Evolutionary conservation across 140 eudicot genomes (phyloP).

Genomic region (Senecio squalidus): DNA sequence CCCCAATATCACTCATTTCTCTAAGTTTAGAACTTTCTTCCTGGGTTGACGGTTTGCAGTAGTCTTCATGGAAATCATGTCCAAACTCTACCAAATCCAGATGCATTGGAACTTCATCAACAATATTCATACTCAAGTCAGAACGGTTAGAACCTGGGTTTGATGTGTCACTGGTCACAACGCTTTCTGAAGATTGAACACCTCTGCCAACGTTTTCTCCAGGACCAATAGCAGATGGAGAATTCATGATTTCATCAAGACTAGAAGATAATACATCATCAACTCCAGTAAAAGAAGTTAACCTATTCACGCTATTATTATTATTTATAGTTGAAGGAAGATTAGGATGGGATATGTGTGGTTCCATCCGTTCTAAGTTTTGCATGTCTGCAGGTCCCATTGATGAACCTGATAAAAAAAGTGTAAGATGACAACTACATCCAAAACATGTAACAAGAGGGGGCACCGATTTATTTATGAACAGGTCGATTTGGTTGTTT

Average conservation of each 20-base stretch:
- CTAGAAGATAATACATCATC: constrained; percentile 14
- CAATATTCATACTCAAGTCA: constrained; percentile 52
- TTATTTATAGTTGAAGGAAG: constrained; percentile 22
- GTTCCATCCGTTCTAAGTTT: constrained; percentile 15
- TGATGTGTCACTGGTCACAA: constrained; percentile 45
- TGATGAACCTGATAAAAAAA: constrained; percentile 31
- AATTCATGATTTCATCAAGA: constrained; percentile 41
- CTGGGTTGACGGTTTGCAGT: constrained; percentile 44
- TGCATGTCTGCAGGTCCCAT: constrained; percentile 12
- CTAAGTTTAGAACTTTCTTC: constrained; percentile 30
- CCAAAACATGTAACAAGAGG: neutral
- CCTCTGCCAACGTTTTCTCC: constrained; percentile 28
- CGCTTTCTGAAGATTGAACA: constrained; percentile 42
- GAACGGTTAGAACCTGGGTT: constrained; percentile 60
- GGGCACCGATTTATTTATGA: neutral
- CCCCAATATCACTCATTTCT: constrained; percentile 37
- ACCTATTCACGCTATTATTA: constrained; percentile 29
- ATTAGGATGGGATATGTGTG: constrained; percentile 30
- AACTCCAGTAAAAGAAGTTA: constrained; percentile 16
- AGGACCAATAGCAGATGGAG: constrained; percentile 35
- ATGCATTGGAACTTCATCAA: constrained; percentile 45
- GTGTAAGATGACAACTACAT: neutral
- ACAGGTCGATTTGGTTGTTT: neutral
- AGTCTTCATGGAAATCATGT: constrained; percentile 54
- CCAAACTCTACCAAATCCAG: constrained; percentile 50